Evolutionary conservation across 352 stramenopile genomes (phyloP).

Genomic region (Pythium rishiriense): DNA sequence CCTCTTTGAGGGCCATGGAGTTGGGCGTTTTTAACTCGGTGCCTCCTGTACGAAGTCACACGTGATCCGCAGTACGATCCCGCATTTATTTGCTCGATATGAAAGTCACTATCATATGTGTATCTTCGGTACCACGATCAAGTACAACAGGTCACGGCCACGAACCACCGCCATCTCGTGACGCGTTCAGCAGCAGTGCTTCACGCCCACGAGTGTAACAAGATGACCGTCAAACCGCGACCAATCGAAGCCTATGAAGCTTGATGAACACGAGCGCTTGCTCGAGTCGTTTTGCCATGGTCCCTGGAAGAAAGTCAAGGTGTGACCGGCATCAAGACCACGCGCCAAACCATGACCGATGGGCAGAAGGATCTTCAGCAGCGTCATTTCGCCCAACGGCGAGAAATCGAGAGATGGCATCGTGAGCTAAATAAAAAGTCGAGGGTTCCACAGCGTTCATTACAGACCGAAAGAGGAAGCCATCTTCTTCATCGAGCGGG

Average conservation of each 20-base stretch:
- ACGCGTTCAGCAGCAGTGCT: conserved; percentile 18
- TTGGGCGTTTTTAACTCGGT: too few relatives aligned
- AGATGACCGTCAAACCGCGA: neutral
- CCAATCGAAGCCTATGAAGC: neutral
- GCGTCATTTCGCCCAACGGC: too few relatives aligned
- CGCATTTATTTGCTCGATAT: neutral
- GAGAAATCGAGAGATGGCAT: too few relatives aligned
- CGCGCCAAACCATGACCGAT: conserved; percentile 57
- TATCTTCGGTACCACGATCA: too few relatives aligned
- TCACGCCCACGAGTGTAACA: neutral
- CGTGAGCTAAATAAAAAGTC: too few relatives aligned
- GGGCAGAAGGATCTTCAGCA: conserved; percentile 47
- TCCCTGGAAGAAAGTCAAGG: conserved; percentile 52
- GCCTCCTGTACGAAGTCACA: too few relatives aligned
- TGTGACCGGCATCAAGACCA: conserved; percentile 44
- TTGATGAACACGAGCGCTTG: conserved; percentile 33
- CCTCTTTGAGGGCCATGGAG: too few relatives aligned
- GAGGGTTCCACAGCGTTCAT: too few relatives aligned
- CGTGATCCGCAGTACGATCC: too few relatives aligned
- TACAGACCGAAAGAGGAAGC: too few relatives aligned
- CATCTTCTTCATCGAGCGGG: too few relatives aligned
- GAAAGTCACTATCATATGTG: neutral
- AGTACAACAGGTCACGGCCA: too few relatives aligned
- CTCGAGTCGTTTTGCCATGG: conserved; percentile 48
- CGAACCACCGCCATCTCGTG: conserved; percentile 23